Evolutionary conservation across 345 rosid species (phyloP).

Genomic region (Angophora floribunda): DNA sequence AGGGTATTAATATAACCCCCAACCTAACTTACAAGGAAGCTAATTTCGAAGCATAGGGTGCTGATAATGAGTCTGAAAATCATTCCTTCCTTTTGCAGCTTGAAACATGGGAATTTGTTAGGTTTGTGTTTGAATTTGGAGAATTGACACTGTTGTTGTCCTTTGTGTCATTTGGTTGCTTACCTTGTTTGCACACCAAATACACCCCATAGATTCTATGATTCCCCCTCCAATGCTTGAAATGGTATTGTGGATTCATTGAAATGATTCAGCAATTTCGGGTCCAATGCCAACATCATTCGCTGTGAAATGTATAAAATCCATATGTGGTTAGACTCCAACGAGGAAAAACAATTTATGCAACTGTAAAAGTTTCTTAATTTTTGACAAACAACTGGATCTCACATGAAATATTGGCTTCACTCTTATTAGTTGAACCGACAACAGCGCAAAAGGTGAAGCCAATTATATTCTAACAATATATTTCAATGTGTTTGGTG

Average conservation of each 20-base stretch:
- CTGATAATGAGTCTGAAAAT: neutral
- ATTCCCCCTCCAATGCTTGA: neutral
- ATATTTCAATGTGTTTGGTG: no score
- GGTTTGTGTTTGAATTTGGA: neutral
- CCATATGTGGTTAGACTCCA: neutral
- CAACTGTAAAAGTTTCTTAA: neutral
- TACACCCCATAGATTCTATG: neutral
- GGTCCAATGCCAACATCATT: neutral
- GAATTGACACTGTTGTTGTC: neutral
- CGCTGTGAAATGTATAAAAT: neutral
- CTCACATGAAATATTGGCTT: neutral
- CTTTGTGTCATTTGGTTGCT: neutral
- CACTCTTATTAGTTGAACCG: neutral
- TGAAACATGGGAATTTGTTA: neutral
- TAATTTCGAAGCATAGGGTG: neutral
- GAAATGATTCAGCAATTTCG: neutral
- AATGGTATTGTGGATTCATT: neutral
- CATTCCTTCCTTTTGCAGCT: neutral
- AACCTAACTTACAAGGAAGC: neutral
- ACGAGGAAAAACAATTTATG: neutral
- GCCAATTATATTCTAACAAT: neutral
- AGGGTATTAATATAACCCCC: neutral
- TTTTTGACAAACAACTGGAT: neutral
- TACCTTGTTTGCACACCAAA: neutral
- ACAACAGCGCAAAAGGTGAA: neutral